Conservation (phyloP, 139 green algal species). For the Chlorella sp. region DNA sequence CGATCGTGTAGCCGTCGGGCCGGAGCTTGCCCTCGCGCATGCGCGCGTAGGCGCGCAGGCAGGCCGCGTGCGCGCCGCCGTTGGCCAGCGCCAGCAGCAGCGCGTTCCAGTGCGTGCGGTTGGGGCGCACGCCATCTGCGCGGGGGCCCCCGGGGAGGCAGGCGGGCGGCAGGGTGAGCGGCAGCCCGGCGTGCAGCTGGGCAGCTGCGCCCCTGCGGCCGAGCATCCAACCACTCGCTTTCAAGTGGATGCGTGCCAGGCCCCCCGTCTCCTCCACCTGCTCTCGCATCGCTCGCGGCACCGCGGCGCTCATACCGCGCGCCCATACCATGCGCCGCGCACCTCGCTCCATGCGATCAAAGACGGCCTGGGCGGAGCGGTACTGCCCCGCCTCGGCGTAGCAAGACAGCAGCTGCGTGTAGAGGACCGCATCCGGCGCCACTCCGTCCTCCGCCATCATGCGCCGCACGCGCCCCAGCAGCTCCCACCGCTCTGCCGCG, state of each 20-base stretch:
- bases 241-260: background rate
- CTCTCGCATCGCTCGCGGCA: background rate
- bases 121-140: slow-evolving; percentile 17
- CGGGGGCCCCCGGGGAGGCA: no score
- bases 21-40: slow-evolving; percentile 10
- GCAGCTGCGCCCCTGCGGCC: no score
- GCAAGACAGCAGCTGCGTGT: slow-evolving; percentile 19
- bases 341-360: slow-evolving; percentile 5
- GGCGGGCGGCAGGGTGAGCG: no score
- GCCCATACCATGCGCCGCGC: background rate
- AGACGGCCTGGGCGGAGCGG: background rate
- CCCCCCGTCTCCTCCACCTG: background rate
- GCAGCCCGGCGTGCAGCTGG: no score
- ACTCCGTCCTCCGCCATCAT: slow-evolving; percentile 31
- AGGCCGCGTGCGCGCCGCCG: background rate
- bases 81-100: slow-evolving; percentile 28
- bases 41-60: slow-evolving; percentile 13
- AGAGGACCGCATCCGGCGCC: slow-evolving; percentile 8
- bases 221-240: background rate
- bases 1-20: slow-evolving; percentile 32
- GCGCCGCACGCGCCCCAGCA: slow-evolving; percentile 11
- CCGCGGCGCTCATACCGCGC: background rate
- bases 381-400: slow-evolving; percentile 14
- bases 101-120: slow-evolving; percentile 41
- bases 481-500: background rate